phyloP scores from a whole-genome alignment of 805 yeast genomes.

The Cyberlindnera galapagoensis region DNA sequence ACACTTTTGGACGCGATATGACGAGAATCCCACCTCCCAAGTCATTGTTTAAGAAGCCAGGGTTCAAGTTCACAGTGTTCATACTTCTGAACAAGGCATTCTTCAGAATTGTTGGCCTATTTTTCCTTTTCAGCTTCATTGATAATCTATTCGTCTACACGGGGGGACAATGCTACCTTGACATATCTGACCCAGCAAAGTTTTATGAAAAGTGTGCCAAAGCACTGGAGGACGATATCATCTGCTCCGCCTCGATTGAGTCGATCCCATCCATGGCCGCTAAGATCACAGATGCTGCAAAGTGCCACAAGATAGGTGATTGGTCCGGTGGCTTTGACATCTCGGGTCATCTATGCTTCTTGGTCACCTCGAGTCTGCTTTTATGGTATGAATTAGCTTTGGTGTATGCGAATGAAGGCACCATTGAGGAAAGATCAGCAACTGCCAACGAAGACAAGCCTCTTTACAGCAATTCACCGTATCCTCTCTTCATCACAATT shows the following conservation, averaged over 20 bases:
- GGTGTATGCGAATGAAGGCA: not conserved
- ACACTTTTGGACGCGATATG: too few relatives aligned
- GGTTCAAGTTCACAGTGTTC: constrained; percentile 5
- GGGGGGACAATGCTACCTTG: constrained; percentile 11
- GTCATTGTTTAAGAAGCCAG: constrained; percentile 1
- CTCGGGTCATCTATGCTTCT: constrained; percentile 46
- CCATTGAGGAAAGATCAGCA: too few relatives aligned
- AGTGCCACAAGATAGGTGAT: constrained; percentile 27
- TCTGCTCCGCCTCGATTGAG: too few relatives aligned
- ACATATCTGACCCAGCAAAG: too few relatives aligned
- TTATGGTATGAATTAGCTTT: constrained; percentile 31
- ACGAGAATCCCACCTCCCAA: too few relatives aligned
- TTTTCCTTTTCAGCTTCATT: constrained; percentile 8
- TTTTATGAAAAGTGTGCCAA: constrained; percentile 6
- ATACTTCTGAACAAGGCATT: too few relatives aligned
- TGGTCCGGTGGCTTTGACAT: constrained; percentile 49
- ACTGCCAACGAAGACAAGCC: too few relatives aligned
- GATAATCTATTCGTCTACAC: constrained; percentile 11
- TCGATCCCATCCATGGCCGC: too few relatives aligned
- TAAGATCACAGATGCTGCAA: constrained; percentile 26
- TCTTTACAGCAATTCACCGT: too few relatives aligned
- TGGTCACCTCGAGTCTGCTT: constrained; percentile 36
- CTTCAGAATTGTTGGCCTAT: constrained; percentile 4
- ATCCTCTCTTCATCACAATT: too few relatives aligned
- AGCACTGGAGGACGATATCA: too few relatives aligned